A percentile compares a stretch with the other conserved stretches of the same genome.
phyloP scores from a whole-genome alignment of 73 alveolate genomes.

The Paramecium sexaurelia region DNA sequence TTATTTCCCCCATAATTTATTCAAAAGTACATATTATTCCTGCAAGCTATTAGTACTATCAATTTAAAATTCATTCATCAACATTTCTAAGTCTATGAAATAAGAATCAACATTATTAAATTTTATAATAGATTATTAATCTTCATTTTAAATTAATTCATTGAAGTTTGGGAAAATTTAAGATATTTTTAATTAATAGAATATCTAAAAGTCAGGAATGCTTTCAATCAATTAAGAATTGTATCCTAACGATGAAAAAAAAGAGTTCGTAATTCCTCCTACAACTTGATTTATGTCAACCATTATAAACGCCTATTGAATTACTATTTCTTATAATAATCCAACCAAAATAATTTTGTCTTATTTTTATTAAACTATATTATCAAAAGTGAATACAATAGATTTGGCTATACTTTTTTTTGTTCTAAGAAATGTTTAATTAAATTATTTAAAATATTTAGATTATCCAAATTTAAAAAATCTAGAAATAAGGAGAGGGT shows the following conservation, averaged over 20 bases:
- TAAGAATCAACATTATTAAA: not conserved
- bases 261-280: not conserved
- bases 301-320: not conserved
- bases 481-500: not conserved
- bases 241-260: not conserved
- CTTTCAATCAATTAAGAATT: not conserved
- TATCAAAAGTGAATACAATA: not conserved
- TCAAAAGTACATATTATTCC: not conserved
- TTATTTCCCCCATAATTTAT: not conserved
- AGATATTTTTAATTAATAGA: not conserved
- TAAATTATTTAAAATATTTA: not conserved
- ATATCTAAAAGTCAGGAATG: not conserved
- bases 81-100: not conserved
- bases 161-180: not conserved
- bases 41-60: not conserved
- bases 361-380: not conserved
- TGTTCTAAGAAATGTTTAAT: not conserved
- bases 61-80: not conserved
- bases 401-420: not conserved
- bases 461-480: slow-evolving; percentile 32
- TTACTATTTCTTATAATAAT: not conserved
- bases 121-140: not conserved
- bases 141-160: not conserved
- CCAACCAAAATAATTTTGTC: slow-evolving; percentile 1
- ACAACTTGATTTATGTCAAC: not conserved